Evolutionary conservation across 2,329 filamentous ascomycete genomes (phyloP), one percentile per base, ranked within the genome.

Genomic region (Apiospora marii): DNA sequence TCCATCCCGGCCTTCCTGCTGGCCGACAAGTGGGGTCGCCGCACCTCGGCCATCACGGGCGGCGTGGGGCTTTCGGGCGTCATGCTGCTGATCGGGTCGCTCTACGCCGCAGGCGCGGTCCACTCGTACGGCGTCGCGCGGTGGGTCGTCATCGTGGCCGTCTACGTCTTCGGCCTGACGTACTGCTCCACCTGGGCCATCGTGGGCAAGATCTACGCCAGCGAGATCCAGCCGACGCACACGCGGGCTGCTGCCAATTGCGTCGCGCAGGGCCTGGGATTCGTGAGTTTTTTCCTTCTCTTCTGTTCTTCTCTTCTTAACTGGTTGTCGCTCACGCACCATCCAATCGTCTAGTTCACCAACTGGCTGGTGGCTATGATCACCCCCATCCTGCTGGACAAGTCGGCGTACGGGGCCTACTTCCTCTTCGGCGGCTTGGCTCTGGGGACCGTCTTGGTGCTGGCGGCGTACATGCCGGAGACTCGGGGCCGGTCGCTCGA

Each of bases 21-120:
- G 19, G 87, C 88, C 0, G 90, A 92, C 74, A 84, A 84, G 73
- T 90, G 89, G 86, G 88, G 88, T 4, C 84, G 90, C 8, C 85
- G 87, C 4, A 87, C 85, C 4, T 87, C 85, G 16, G 86, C 87
- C 43, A 84, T 92, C 46, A 82, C 82, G 2, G 90, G 87, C 71
- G 91, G 89, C 1, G 72, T 89, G 3, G 80, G 81, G 0, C 82
- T 91, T 1, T 83, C 85, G 2, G 76, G 81, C 4, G 83, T 82
- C 73, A 90, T 91, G 85, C 77, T 90, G 19, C 76, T 89, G 10
- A 89, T 91, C 73, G 88, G 88, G 0, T 76, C 78, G 0, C 81
- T 90, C 0, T 91, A 90, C 73, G 88, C 87, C 0, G 78, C 82
- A 0, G 82, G 82, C 13, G 81, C 75, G 0, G 87, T 88, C 0